These are phyloP conservation scores for Trichoderma arundinaceum DNA, from an alignment of 2,329 filamentous ascomycete species.

Conservation along the genomic window DNA sequence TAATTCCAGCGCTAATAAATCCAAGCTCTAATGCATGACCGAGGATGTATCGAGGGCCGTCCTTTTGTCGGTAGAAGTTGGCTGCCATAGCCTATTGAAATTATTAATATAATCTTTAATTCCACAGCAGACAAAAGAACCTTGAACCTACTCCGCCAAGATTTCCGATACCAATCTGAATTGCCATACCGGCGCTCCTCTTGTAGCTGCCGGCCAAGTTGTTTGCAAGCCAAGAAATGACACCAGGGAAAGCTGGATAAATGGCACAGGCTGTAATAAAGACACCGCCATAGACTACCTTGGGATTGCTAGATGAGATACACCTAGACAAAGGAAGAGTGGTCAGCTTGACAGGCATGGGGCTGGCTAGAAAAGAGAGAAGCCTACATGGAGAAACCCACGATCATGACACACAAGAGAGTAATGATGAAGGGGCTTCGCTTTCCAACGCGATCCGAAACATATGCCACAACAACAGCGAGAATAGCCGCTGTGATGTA, in stretches of 20 bases:
- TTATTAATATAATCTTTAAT: conserved; percentile 8
- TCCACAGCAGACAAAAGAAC: neutral
- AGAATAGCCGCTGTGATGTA: conserved; percentile 67
- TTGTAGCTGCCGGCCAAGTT: conserved; percentile 74
- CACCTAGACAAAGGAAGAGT: conserved; percentile 51
- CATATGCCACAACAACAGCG: conserved; percentile 58
- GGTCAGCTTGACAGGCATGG: neutral
- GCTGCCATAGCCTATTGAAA: conserved; percentile 64
- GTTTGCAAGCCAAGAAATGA: conserved; percentile 79
- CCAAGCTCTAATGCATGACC: conserved; percentile 58
- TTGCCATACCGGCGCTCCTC: conserved; percentile 66
- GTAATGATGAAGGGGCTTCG: conserved; percentile 62
- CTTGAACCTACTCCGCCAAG: conserved; percentile 51
- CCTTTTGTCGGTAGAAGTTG: conserved; percentile 68
- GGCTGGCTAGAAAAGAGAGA: no score
- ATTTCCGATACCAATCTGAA: conserved; percentile 68
- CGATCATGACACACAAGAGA: conserved; percentile 56
- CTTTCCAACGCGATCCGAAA: conserved; percentile 60
- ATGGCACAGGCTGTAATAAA: conserved; percentile 80
- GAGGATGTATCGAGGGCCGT: conserved; percentile 55
- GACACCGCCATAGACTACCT: conserved; percentile 72
- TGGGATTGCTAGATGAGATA: conserved; percentile 61
- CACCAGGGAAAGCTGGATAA: conserved; percentile 79
- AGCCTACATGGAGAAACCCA: conserved; percentile 61
- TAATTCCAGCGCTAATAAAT: conserved; percentile 54